Conservation (phyloP, 495 filamentous ascomycete genomes). For the Saxophila tyrrhenica region DNA sequence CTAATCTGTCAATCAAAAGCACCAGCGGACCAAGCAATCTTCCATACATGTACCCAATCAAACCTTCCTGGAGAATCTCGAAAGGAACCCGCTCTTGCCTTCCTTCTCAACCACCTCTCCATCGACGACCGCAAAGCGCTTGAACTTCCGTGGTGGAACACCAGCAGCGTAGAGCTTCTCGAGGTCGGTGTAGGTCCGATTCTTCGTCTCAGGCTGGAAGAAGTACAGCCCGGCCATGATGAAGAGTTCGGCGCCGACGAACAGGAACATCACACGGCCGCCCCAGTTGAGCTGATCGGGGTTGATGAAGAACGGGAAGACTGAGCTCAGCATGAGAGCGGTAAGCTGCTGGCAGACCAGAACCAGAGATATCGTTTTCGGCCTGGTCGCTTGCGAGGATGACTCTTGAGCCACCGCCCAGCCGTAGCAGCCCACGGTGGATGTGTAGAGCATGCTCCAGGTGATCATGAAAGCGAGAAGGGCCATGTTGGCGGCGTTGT, state of each 20-base stretch:
- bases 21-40: too few relatives aligned
- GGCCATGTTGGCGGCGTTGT: background rate
- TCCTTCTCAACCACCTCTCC: conserved; percentile 1
- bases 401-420: conserved; percentile 2
- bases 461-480: conserved; percentile 6
- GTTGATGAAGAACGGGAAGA: conserved; percentile 11
- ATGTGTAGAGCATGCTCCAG: background rate
- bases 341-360: conserved; percentile 22
- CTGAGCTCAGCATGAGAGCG: conserved; percentile 2
- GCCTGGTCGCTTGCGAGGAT: background rate
- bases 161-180: conserved; percentile 2
- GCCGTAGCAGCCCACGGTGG: background rate
- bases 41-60: too few relatives aligned
- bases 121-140: background rate
- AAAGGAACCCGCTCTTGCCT: background rate
- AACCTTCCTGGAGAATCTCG: background rate
- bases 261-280: conserved; percentile 5
- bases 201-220: conserved; percentile 4
- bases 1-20: too few relatives aligned
- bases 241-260: background rate
- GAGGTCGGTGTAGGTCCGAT: conserved; percentile 1
- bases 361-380: conserved; percentile 29
- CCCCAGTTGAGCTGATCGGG: conserved; percentile 7
- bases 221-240: background rate
- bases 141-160: conserved; percentile 5